Conservation (phyloP, 1,284 basidiomycete species). For the Cystobasidiaceae sp. region DNA sequence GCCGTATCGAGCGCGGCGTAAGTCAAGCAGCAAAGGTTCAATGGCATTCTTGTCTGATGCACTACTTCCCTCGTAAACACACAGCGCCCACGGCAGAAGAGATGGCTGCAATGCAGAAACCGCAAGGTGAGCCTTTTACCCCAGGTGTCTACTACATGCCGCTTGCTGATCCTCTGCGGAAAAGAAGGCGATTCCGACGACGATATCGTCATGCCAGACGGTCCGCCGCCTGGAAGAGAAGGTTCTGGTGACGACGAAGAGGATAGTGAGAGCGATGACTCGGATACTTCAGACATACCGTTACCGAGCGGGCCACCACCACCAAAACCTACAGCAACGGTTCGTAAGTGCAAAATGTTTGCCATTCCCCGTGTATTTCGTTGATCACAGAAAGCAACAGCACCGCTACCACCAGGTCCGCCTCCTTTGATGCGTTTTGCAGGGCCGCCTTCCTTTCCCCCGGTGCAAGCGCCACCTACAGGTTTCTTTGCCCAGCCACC, state of each 20-base stretch:
- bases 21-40: no score
- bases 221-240: constrained; percentile 38
- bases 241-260: constrained; percentile 17
- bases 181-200: constrained; percentile 27
- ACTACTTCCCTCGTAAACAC: constrained; percentile 30
- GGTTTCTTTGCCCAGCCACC: no score
- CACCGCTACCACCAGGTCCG: constrained; percentile 26
- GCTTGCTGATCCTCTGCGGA: background rate
- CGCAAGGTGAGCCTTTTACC: background rate
- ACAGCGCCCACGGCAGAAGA: constrained; percentile 38
- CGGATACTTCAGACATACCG: constrained; percentile 44
- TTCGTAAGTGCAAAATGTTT: background rate
- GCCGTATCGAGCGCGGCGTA: constrained; percentile 73
- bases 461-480: constrained; percentile 28
- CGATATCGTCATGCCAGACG: constrained; percentile 67
- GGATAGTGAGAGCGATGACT: constrained; percentile 43
- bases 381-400: constrained; percentile 19
- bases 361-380: background rate
- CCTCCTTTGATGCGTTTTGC: constrained; percentile 8
- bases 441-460: constrained; percentile 31
- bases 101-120: constrained; percentile 34
- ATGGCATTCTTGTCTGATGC: no score
- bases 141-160: background rate
- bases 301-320: constrained; percentile 41
- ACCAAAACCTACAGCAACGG: constrained; percentile 31